Percentiles rank a stretch among this genome's conserved stretches.
Evolutionary conservation across 306 rosid genomes (phyloP).

Genomic region (Alnus glutinosa): DNA sequence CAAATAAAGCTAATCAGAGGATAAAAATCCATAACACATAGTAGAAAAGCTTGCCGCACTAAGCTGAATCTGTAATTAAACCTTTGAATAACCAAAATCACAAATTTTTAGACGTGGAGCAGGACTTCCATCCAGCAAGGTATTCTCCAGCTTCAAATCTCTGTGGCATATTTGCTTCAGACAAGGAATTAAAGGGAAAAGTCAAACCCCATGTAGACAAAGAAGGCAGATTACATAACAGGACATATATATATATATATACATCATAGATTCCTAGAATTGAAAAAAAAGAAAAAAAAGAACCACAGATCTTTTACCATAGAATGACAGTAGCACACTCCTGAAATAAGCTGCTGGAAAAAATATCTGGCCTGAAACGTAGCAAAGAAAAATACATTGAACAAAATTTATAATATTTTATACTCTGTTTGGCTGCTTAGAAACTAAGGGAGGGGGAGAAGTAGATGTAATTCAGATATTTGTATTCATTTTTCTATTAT

Average conservation of each 20-base stretch:
- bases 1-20: slow-evolving; percentile 38
- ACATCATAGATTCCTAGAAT: not conserved
- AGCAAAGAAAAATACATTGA: slow-evolving; percentile 18
- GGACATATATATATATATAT: not conserved
- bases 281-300: not conserved
- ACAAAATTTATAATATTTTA: slow-evolving; percentile 10
- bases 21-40: slow-evolving; percentile 9
- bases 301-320: slow-evolving; percentile 42
- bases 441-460: not conserved
- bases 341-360: slow-evolving; percentile 95
- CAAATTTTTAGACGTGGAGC: slow-evolving; percentile 88
- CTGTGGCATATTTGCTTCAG: slow-evolving; percentile 86
- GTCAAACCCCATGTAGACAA: slow-evolving; percentile 7
- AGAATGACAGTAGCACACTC: slow-evolving; percentile 80
- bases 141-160: slow-evolving; percentile 83
- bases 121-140: slow-evolving; percentile 83
- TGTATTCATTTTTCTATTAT: not conserved
- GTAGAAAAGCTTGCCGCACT: slow-evolving; percentile 21
- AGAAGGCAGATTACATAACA: slow-evolving; percentile 15
- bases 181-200: slow-evolving; percentile 15
- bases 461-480: not conserved
- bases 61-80: slow-evolving; percentile 30
- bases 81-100: slow-evolving; percentile 93
- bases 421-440: slow-evolving; percentile 15
- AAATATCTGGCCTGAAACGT: slow-evolving; percentile 77